Evolutionary conservation across 2,329 filamentous ascomycete genomes (phyloP), one percentile per base, ranked within the genome.

Genomic region (Aureobasidium subglaciale): DNA sequence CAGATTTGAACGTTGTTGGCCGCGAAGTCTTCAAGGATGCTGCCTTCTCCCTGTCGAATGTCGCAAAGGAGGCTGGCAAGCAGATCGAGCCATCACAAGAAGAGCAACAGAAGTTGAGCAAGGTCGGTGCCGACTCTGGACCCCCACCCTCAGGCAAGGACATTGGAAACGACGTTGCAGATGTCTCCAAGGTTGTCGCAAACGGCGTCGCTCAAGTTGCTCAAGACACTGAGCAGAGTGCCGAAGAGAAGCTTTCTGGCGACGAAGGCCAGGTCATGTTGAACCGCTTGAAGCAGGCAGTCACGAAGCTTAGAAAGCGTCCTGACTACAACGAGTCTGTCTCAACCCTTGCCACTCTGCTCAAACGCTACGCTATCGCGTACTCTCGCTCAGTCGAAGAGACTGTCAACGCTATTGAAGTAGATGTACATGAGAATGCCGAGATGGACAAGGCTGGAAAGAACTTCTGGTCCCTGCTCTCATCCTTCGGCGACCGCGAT

Each of bases 11-110:
- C 42, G 84, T 85, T 0, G 81, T 96, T 43, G 87, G 86, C 11
- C 84, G 87, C 38, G 87, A 96, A 66, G 85, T 97, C 0, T 90
- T 96, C 67, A 84, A 84, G 50, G 91, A 96, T 63, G 90, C 90
- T 2, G 89, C 90, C 0, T 85, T 89, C 59, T 86, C 87, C 0
- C 68, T 96, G 5, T 88, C 90, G 0, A 78, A 84, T 15, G 87
- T 85, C 1, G 90, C 91, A 0, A 81, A 87, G 60, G 76, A 89
- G 59, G 85, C 86, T 0, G 90, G 84, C 2, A 82, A 90, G 63
- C 76, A 86, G 60, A 73, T 95, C 8, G 84, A 89, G 62, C 87
- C 88, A 0, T 83, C 86, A 0, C 63, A 79, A 16, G 75, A 81
- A 52, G 82, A 88, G 27, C 76, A 78, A 60, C 75, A 79, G 55